These are phyloP conservation scores for Pouteria campechiana DNA, from an alignment of 179 eudicot genomes.

Conservation along the genomic window DNA sequence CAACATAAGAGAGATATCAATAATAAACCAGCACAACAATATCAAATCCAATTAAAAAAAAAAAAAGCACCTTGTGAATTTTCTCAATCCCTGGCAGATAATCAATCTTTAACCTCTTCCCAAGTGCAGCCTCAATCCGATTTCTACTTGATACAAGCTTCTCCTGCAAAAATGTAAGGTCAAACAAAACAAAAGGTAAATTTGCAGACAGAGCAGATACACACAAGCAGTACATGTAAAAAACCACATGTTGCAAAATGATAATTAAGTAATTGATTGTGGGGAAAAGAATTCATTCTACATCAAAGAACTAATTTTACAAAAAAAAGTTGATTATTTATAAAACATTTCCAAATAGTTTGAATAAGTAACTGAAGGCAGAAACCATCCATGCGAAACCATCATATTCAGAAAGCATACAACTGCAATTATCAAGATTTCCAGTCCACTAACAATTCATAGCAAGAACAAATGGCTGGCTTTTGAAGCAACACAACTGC, in stretches of 20 bases:
- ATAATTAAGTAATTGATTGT: no score
- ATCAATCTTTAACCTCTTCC: slow-evolving; percentile 83
- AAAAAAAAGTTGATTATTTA: not conserved
- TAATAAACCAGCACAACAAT: not conserved
- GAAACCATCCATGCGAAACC: no score
- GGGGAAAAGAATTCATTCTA: no score
- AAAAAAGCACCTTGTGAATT: slow-evolving; percentile 65
- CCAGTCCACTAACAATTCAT: no score
- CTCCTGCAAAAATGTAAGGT: slow-evolving; percentile 39
- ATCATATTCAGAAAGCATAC: no score
- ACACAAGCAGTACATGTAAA: not conserved
- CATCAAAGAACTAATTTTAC: no score
- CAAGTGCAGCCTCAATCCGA: slow-evolving; percentile 82
- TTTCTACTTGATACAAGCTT: slow-evolving; percentile 78
- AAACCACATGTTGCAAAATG: not conserved
- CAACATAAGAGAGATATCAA: not conserved
- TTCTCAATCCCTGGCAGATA: slow-evolving; percentile 92
- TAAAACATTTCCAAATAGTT: not conserved
- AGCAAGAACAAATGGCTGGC: no score
- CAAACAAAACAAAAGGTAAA: not conserved
- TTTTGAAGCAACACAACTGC: no score
- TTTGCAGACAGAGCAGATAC: not conserved
- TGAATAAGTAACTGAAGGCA: no score
- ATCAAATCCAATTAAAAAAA: not conserved
- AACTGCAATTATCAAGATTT: no score